Conservation (phyloP, 352 stramenopile genomes). For the Phytophthora multivora region DNA sequence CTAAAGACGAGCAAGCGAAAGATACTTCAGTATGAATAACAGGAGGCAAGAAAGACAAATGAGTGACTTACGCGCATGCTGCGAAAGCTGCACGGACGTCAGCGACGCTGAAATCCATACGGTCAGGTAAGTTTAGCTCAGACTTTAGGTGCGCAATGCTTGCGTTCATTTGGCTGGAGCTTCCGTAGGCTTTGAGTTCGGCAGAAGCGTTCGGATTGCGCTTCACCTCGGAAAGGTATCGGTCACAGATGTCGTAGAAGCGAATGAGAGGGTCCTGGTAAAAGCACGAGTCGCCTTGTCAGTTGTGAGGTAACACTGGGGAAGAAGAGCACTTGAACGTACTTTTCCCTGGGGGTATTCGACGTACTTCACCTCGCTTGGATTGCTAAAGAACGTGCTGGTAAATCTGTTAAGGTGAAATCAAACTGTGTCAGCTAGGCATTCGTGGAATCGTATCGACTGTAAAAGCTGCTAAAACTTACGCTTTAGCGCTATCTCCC, state of each 20-base stretch:
- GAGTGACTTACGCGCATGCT: conserved; percentile 55
- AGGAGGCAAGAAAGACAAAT: background rate
- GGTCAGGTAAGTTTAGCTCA: conserved; percentile 45
- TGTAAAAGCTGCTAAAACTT: conserved; percentile 6
- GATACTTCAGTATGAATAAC: background rate
- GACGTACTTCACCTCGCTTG: conserved; percentile 51
- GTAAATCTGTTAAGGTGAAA: conserved; percentile 46
- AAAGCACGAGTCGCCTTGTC: background rate
- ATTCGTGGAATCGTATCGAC: background rate
- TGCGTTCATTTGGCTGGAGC: conserved; percentile 37
- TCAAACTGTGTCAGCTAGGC: background rate
- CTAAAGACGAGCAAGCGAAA: conserved; percentile 20
- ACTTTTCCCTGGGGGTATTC: conserved; percentile 58
- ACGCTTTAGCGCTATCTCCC: conserved; percentile 64
- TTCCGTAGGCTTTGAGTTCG: conserved; percentile 47
- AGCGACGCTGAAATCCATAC: conserved; percentile 29
- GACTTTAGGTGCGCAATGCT: conserved; percentile 32
- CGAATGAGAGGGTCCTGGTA: conserved; percentile 56
- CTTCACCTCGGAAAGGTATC: conserved; percentile 62
- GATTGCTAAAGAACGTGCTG: conserved; percentile 62
- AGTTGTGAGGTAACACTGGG: background rate
- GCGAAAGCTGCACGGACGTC: conserved; percentile 62
- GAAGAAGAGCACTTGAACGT: background rate
- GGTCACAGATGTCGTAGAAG: conserved; percentile 73
- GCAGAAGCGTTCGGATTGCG: conserved; percentile 49